These are phyloP conservation scores for Chalaropsis thielavioides DNA, from an alignment of 2,329 filamentous ascomycete genomes.

Conservation along the genomic window DNA sequence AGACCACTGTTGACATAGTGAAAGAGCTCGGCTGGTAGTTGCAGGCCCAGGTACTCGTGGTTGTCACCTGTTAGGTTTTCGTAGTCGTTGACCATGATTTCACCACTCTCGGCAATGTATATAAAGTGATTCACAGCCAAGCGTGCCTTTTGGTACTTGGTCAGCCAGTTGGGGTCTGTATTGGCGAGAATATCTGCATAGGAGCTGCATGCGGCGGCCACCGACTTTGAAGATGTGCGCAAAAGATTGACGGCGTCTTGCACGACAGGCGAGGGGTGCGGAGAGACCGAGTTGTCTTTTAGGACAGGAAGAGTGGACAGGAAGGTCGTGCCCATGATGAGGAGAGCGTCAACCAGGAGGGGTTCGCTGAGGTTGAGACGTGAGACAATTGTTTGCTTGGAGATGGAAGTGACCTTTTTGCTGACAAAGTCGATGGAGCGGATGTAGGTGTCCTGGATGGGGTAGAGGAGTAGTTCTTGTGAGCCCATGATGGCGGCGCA, in stretches of 20 bases:
- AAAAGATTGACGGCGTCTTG: conserved; percentile 68
- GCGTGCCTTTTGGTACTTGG: conserved; percentile 73
- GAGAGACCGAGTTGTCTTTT: conserved; percentile 41
- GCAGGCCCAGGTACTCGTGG: conserved; percentile 79
- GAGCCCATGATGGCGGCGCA: conserved; percentile 69
- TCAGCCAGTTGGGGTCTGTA: conserved; percentile 60
- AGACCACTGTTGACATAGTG: conserved; percentile 77
- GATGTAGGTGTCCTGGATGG: conserved; percentile 63
- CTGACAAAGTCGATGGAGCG: conserved; percentile 51
- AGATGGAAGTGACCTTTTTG: conserved; percentile 45
- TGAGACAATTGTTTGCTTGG: conserved; percentile 56
- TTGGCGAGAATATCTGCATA: conserved; percentile 66
- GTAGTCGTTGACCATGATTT: conserved; percentile 58
- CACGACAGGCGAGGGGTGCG: conserved; percentile 46
- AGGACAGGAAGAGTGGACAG: conserved; percentile 67
- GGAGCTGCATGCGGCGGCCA: conserved; percentile 58
- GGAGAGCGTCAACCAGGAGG: conserved; percentile 67
- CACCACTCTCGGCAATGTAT: conserved; percentile 62
- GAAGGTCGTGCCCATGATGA: conserved; percentile 72
- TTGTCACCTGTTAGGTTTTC: conserved; percentile 67
- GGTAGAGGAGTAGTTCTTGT: conserved; percentile 73
- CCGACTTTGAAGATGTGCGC: conserved; percentile 50
- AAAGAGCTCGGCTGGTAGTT: conserved; percentile 77
- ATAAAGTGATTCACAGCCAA: conserved; percentile 81
- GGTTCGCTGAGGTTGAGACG: conserved; percentile 47